Conservation (phyloP, 192 early-diverging fungal genomes). For the Gaertneriomyces semiglobifer region DNA sequence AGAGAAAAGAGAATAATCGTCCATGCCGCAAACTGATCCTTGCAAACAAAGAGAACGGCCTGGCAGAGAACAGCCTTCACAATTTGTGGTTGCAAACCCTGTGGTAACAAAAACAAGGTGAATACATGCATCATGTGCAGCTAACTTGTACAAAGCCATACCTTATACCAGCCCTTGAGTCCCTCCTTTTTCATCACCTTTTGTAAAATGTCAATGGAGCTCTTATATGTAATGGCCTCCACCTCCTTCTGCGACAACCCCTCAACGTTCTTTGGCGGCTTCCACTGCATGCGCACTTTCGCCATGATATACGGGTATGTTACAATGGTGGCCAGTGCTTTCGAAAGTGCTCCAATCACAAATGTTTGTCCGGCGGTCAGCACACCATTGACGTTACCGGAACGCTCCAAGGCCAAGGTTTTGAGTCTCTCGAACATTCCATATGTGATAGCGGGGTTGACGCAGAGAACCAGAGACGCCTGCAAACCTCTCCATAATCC, state of each 20-base stretch:
- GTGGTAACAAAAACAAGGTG: constrained; percentile 1
- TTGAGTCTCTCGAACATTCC: constrained; percentile 84
- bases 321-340: constrained; percentile 78
- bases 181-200: constrained; percentile 80
- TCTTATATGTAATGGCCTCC: constrained; percentile 64
- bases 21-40: constrained; percentile 82
- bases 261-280: constrained; percentile 47
- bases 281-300: constrained; percentile 87
- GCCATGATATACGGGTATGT: constrained; percentile 98
- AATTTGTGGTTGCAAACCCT: constrained; percentile 97
- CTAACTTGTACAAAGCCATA: constrained; percentile 35
- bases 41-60: constrained; percentile 94
- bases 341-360: constrained; percentile 86
- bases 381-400: constrained; percentile 15
- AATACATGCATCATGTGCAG: neutral
- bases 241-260: constrained; percentile 42
- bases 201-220: constrained; percentile 77
- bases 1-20: constrained; percentile 59
- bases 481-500: constrained; percentile 91
- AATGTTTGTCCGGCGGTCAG: constrained; percentile 84
- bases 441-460: constrained; percentile 98
- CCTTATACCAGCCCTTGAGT: constrained; percentile 88
- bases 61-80: constrained; percentile 99
- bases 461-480: constrained; percentile 84
- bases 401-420: constrained; percentile 33